phyloP scores from a whole-genome alignment of 2,329 filamentous ascomycete species.

The Diaporthe helianthi region DNA sequence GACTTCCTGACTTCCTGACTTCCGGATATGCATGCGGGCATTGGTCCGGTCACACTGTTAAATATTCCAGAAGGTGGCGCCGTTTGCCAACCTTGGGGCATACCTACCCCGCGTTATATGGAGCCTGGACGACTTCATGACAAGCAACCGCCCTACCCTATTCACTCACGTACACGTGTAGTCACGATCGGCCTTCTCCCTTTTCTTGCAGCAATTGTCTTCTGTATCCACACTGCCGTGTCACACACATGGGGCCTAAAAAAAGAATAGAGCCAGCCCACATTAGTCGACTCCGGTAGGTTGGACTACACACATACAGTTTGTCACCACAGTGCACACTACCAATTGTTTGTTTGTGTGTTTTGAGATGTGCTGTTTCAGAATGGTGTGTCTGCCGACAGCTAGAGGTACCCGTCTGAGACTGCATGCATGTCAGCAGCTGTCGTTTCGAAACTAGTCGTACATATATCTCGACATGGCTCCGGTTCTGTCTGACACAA shows the following conservation, averaged over 20 bases:
- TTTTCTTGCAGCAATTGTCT: neutral
- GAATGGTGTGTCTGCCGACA: slow-evolving; percentile 36
- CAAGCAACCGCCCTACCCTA: neutral
- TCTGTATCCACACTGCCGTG: neutral
- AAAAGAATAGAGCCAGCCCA: slow-evolving; percentile 13
- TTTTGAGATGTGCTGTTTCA: slow-evolving; percentile 37
- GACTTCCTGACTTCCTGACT: too few relatives aligned
- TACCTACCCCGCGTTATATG: slow-evolving; percentile 19
- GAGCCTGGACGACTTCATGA: neutral
- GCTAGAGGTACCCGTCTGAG: slow-evolving; percentile 29
- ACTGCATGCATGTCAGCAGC: slow-evolving; percentile 21
- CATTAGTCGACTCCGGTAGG: slow-evolving; percentile 15
- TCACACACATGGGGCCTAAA: slow-evolving; percentile 31
- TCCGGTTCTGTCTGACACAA: neutral
- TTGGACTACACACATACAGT: neutral
- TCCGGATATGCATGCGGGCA: slow-evolving; percentile 13
- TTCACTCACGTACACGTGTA: too few relatives aligned
- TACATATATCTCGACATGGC: slow-evolving; percentile 18
- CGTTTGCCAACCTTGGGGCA: neutral
- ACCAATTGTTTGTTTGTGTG: slow-evolving; percentile 29
- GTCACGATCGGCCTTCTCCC: neutral
- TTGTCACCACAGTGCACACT: too few relatives aligned
- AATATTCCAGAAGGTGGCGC: neutral
- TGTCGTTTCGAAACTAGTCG: slow-evolving; percentile 12
- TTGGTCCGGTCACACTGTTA: slow-evolving; percentile 21